Conservation (phyloP, 2,329 filamentous ascomycete species). For the Cladosporium sp. region DNA sequence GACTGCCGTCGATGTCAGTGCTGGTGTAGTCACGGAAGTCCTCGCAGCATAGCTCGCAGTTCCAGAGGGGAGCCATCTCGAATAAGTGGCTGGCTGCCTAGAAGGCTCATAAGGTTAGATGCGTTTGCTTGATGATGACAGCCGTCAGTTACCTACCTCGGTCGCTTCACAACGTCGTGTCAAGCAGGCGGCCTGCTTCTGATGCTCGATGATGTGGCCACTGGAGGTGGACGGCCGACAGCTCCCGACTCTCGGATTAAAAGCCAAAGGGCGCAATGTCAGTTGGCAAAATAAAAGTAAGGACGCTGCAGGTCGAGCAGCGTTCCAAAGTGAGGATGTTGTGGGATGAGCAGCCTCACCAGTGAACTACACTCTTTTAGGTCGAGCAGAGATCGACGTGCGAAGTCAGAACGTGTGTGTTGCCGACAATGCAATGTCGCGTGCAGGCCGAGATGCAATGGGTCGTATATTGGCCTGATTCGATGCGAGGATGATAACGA, state of each 20-base stretch:
- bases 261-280: background rate
- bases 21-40: slow-evolving; percentile 7
- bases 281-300: background rate
- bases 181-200: background rate
- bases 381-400: too few relatives aligned
- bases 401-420: too few relatives aligned
- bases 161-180: background rate
- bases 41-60: slow-evolving; percentile 9
- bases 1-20: slow-evolving; percentile 4
- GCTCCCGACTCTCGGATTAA: background rate
- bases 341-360: background rate
- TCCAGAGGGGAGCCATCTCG: slow-evolving; percentile 5
- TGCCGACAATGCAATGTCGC: background rate
- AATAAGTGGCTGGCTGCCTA: background rate
- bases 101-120: background rate
- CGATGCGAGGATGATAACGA: background rate
- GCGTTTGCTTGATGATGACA: background rate
- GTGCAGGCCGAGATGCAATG: background rate
- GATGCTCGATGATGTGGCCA: background rate
- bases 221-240: background rate
- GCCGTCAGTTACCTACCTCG: background rate
- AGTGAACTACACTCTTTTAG: too few relatives aligned
- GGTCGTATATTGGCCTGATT: background rate
- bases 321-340: background rate
- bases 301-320: background rate